Evolutionary conservation across 306 rosid genomes (phyloP), one percentile per base, ranked within the genome.

Genomic region (Sicyos baderoa): DNA sequence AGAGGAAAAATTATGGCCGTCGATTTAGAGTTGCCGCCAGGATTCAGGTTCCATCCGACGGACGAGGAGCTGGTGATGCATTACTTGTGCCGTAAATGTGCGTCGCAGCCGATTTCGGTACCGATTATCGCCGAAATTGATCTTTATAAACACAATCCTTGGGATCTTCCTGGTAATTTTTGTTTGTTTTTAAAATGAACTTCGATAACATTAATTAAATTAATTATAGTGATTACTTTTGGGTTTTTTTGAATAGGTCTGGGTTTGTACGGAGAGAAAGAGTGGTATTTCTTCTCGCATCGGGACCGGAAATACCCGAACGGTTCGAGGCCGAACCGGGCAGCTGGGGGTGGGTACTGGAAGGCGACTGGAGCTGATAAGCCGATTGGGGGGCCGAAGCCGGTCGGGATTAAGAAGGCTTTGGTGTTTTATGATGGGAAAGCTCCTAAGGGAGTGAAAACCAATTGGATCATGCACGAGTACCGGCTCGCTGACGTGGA

Each of bases 391-490:
- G 48, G 74, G 1, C 99, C 97, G 0, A 90, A 90, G 70, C 79
- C 99, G 64, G 86, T 88, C 9, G 99, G 97, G 51, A 94, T 94
- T 22, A 94, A 94, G 77, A 94, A 94, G 79, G 99, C 99, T 6
- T 17, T 94, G 86, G 99, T 94, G 11, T 94, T 94, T 63, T 94
- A 94, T 68, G 68, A 95, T 0, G 97, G 99, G 5, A 94, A 94
- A 76, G 97, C 99, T 0, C 99, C 96, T 0, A 85, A 81, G 72
- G 99, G 97, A 2, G 99, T 90, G 73, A 94, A 94, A 72, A 88
- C 91, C 49, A 94, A 94, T 78, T 94, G 99, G 99, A 94, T 94
- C 45, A 90, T 94, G 99, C 99, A 94, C 68, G 97, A 94, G 74
- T 94, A 94, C 74, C 96, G 97, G 27, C 89, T 94, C 8, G 99